A percentile compares a stretch with the other conserved stretches of the same genome.
phyloP scores from a whole-genome alignment of 306 rosid species.

The Prinsepia uniflora region DNA sequence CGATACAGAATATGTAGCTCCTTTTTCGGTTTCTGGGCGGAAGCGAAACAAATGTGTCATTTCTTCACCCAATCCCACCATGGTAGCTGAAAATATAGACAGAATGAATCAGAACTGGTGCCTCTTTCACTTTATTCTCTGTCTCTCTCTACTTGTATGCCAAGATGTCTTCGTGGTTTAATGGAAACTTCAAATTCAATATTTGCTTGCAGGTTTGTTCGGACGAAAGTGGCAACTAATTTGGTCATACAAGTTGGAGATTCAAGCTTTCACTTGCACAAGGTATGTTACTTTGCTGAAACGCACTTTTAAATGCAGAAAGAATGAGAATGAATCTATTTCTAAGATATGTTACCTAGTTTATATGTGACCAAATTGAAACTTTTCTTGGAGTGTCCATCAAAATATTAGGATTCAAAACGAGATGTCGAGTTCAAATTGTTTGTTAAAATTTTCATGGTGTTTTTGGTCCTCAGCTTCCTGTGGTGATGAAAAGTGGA shows the following conservation, averaged over 20 bases:
- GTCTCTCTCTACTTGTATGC: background rate
- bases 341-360: no score
- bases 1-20: constrained; percentile 23
- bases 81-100: constrained; percentile 54
- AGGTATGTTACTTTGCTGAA: constrained; percentile 42
- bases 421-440: background rate
- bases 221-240: constrained; percentile 39
- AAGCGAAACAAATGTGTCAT: constrained; percentile 41
- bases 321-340: background rate
- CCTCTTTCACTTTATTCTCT: constrained; percentile 3
- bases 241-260: constrained; percentile 63
- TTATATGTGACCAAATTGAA: no score
- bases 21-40: constrained; percentile 25
- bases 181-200: no score
- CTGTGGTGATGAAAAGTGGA: constrained; percentile 73
- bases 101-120: constrained; percentile 58
- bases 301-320: background rate
- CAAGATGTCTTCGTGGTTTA: background rate
- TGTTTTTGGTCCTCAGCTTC: constrained; percentile 41
- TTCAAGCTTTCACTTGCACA: constrained; percentile 71
- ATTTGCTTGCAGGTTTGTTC: constrained; percentile 51
- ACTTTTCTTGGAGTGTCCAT: background rate
- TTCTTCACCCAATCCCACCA: constrained; percentile 34
- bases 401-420: background rate
- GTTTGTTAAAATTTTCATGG: constrained; percentile 1